phyloP scores from a whole-genome alignment of 257 asterid species.

The Mentha longifolia region DNA sequence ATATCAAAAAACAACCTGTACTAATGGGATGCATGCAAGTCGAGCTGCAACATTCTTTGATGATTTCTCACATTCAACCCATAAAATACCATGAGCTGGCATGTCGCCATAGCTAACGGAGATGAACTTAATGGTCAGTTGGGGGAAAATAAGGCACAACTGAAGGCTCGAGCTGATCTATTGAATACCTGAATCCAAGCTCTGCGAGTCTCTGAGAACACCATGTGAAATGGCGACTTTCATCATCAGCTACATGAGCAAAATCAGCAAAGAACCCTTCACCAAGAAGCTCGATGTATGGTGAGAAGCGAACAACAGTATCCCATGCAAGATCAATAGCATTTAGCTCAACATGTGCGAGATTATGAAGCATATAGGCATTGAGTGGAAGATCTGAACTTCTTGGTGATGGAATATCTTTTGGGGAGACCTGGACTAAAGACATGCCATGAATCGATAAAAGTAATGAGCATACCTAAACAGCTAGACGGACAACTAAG shows the following conservation, averaged over 20 bases:
- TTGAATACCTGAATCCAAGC: constrained; percentile 82
- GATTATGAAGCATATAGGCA: constrained; percentile 94
- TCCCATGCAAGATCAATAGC: constrained; percentile 99
- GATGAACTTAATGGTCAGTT: constrained; percentile 26
- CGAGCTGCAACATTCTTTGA: constrained; percentile 86
- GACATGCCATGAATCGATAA: constrained; percentile 24
- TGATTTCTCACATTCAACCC: constrained; percentile 96
- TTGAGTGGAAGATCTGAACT: constrained; percentile 76
- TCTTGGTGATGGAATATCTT: constrained; percentile 86
- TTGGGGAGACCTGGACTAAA: constrained; percentile 73
- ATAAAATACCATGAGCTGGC: constrained; percentile 89
- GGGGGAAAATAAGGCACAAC: constrained; percentile 22
- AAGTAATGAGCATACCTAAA: constrained; percentile 14
- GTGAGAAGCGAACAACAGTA: constrained; percentile 93
- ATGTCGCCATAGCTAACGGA: constrained; percentile 81
- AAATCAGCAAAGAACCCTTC: constrained; percentile 93
- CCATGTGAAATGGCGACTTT: constrained; percentile 95
- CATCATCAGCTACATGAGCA: constrained; percentile 97
- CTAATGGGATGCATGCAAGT: constrained; percentile 89
- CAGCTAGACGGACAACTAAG: not conserved
- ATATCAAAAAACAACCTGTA: constrained; percentile 54
- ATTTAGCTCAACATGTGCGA: constrained; percentile 94
- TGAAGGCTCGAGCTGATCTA: constrained; percentile 11
- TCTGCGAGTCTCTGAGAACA: constrained; percentile 88
- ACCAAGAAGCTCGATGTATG: constrained; percentile 66